A percentile compares a stretch with the other conserved stretches of the same genome.
Evolutionary conservation across 768 basidiomycete species (phyloP).

Genomic region (Lactarius hatsudake): DNA sequence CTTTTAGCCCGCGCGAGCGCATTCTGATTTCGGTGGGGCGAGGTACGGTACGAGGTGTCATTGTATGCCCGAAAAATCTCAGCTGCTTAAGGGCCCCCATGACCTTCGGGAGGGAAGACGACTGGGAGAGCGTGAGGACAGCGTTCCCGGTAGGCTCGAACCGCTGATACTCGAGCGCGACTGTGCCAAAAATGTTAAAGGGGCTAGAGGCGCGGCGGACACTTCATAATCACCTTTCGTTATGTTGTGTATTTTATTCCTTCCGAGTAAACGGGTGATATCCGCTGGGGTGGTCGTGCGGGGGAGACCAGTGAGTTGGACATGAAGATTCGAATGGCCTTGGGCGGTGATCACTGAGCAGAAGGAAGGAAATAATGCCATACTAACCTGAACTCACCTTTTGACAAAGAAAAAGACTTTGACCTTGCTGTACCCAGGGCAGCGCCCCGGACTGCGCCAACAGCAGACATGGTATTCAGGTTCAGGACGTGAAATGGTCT

Average conservation of each 20-base stretch:
- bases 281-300: constrained; percentile 23
- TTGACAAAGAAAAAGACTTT: not conserved
- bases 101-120: constrained; percentile 44
- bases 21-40: constrained; percentile 26
- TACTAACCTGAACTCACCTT: not conserved
- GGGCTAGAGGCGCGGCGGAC: not conserved
- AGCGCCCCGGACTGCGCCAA: not conserved
- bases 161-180: constrained; percentile 55
- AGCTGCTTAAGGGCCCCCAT: constrained; percentile 43
- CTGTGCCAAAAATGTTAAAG: constrained; percentile 35
- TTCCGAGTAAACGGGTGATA: constrained; percentile 23
- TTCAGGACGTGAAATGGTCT: not conserved
- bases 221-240: constrained; percentile 9
- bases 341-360: not conserved
- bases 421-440: not conserved
- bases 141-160: constrained; percentile 62
- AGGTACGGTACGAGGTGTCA: constrained; percentile 38
- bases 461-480: constrained; percentile 13
- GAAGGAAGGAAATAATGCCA: not conserved
- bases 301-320: constrained; percentile 23
- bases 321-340: constrained; percentile 20
- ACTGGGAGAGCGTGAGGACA: constrained; percentile 50
- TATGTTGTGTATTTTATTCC: constrained; percentile 20
- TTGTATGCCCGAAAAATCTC: constrained; percentile 45
- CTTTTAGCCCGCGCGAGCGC: constrained; percentile 40